These are phyloP conservation scores for Picea glauca DNA, from an alignment of 75 land plant genomes.

Conservation along the genomic window DNA sequence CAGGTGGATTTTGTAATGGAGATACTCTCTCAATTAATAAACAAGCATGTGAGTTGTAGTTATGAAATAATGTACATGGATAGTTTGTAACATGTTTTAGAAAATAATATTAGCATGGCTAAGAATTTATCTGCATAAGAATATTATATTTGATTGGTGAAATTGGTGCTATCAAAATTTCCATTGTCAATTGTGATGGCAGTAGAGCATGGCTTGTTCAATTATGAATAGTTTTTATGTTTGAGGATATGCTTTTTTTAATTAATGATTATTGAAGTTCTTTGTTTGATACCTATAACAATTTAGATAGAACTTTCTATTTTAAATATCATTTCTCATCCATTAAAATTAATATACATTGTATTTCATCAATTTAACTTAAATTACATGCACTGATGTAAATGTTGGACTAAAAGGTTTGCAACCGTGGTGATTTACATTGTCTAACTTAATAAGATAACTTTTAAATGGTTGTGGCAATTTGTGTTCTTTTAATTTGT, in stretches of 20 bases:
- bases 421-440: too few species aligned
- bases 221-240: not conserved
- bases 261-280: not conserved
- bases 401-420: too few species aligned
- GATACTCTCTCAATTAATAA: not conserved
- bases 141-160: not conserved
- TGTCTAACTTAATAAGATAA: too few species aligned
- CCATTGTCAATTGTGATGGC: too few species aligned
- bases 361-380: not conserved
- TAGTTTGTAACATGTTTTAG: not conserved
- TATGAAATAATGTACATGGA: not conserved
- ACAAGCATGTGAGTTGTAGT: too few species aligned
- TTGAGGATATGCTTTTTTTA: not conserved
- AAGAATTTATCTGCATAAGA: not conserved
- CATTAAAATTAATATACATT: not conserved
- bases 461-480: too few species aligned
- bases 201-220: too few species aligned
- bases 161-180: not conserved
- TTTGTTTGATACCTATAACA: not conserved
- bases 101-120: not conserved
- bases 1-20: constrained; percentile 97
- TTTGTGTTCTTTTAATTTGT: too few species aligned
- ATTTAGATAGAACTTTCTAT: too few species aligned
- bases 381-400: not conserved
- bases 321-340: too few species aligned